Evolutionary conservation across 1,139 yeast species (phyloP).

Genomic region (Saccharomyces hybrid): DNA sequence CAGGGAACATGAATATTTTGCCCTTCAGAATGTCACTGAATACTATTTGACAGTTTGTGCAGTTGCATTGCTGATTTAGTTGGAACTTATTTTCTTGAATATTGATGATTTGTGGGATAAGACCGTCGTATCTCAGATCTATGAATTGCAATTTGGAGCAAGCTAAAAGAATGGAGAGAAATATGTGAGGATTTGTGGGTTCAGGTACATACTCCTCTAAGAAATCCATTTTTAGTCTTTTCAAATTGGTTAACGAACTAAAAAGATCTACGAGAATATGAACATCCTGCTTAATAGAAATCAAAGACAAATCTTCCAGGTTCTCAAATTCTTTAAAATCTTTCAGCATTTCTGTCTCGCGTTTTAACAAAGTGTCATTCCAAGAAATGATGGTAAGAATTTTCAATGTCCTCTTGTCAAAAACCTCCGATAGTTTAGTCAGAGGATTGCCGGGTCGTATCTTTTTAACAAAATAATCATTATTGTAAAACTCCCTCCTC

Average conservation of each 20-base stretch:
- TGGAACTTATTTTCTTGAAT: constrained; percentile 25
- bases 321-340: constrained; percentile 32
- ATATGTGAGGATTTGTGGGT: constrained; percentile 29
- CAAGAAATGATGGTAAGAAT: constrained; percentile 37
- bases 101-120: constrained; percentile 30
- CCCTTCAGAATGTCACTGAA: constrained; percentile 26
- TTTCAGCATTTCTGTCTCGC: constrained; percentile 31
- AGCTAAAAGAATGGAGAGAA: constrained; percentile 30
- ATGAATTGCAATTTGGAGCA: constrained; percentile 32
- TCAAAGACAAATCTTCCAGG: constrained; percentile 35
- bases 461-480: constrained; percentile 18
- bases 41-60: constrained; percentile 26
- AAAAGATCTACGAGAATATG: constrained; percentile 29
- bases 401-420: constrained; percentile 31
- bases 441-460: constrained; percentile 13
- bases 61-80: constrained; percentile 31
- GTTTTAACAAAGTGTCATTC: constrained; percentile 31
- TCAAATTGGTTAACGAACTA: constrained; percentile 26
- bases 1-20: constrained; percentile 29
- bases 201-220: constrained; percentile 31
- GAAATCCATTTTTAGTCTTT: constrained; percentile 36
- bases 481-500: constrained; percentile 34
- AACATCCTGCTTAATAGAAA: constrained; percentile 33
- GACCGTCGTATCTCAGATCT: constrained; percentile 34
- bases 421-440: constrained; percentile 30